Base-by-base conservation (phyloP, 1,139 yeast species). In the Candida tunisiensis region DNA sequence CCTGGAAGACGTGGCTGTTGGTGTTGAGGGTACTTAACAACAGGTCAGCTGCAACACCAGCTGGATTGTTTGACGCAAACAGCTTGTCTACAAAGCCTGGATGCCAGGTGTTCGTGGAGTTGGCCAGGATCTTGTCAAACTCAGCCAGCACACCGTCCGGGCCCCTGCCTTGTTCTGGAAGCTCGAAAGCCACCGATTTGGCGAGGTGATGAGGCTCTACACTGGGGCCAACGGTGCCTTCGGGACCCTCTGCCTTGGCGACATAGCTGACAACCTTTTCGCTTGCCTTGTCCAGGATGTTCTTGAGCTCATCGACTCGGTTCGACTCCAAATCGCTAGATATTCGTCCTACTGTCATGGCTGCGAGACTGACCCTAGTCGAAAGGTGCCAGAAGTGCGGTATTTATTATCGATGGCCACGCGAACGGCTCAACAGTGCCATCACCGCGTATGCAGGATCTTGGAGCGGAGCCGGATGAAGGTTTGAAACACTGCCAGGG, bases 31-130 rank as follows among this genome's bases (percentile, higher is more conserved):
- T 55, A 23, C 82, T 70, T 31, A 80, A 55, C 6, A 80, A 50
- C 29, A 80, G 38, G 46, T 80, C 93, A 2, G 82, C 62, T 5
- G 80, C 62, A 6, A 80, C 69, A 3, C 93, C 93, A 26, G 78
- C 74, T 2, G 93, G 88, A 46, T 79, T 79, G 23, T 80, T 78
- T 16, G 82, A 69, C 2, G 92, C 93, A 42, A 79, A 80, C 33
- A 80, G 56, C 49, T 80, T 80, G 48, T 80, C 93, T 54, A 80
- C 52, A 41, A 80, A 80, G 2, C 92, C 92, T 0, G 79, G 75
- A 42, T 74, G 77, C 93, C 93, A 80, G 1, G 93, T 80, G 32
- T 74, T 78, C 22, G 78, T 83, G 0, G 91, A 74, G 42, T 73
- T 66, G 27, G 65, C 52, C 34, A 80, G 53, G 2, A 80, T 68